Percentiles rank a stretch among this genome's conserved stretches.
These are phyloP conservation scores for Flagelloscypha sp. DNA, from an alignment of 768 basidiomycete species.

Conservation along the genomic window DNA sequence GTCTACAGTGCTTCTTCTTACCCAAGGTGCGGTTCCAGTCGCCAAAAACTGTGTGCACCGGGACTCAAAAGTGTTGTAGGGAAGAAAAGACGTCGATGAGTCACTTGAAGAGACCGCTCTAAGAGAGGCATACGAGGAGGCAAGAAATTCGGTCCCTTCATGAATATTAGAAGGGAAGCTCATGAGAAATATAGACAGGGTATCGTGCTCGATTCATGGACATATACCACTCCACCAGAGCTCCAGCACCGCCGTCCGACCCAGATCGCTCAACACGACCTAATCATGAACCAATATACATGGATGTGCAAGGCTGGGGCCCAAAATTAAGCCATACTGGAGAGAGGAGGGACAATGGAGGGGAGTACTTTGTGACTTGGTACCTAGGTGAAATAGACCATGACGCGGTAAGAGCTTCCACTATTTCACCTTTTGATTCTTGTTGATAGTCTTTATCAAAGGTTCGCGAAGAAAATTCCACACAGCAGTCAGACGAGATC, in stretches of 20 bases:
- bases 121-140: constrained; percentile 64
- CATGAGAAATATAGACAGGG: constrained; percentile 32
- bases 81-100: constrained; percentile 62
- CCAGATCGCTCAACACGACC: constrained; percentile 3
- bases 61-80: too few relatives aligned
- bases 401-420: constrained; percentile 48
- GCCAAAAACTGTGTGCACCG: too few relatives aligned
- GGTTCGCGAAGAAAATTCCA: too few relatives aligned
- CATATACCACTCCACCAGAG: constrained; percentile 29
- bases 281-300: constrained; percentile 38
- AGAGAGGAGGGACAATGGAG: constrained; percentile 19
- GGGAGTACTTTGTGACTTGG: constrained; percentile 50
- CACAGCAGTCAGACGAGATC: too few relatives aligned
- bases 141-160: constrained; percentile 15
- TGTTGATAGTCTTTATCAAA: too few relatives aligned
- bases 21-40: too few relatives aligned
- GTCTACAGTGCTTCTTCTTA: constrained; percentile 42
- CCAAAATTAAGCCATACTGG: constrained; percentile 9
- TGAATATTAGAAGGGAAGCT: not conserved
- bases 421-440: too few relatives aligned
- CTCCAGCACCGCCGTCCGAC: constrained; percentile 29
- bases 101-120: constrained; percentile 49
- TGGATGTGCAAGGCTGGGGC: constrained; percentile 25
- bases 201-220: constrained; percentile 40
- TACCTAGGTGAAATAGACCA: constrained; percentile 45